Conservation (phyloP, 2,329 filamentous ascomycete species). For the Claviceps sp. region DNA sequence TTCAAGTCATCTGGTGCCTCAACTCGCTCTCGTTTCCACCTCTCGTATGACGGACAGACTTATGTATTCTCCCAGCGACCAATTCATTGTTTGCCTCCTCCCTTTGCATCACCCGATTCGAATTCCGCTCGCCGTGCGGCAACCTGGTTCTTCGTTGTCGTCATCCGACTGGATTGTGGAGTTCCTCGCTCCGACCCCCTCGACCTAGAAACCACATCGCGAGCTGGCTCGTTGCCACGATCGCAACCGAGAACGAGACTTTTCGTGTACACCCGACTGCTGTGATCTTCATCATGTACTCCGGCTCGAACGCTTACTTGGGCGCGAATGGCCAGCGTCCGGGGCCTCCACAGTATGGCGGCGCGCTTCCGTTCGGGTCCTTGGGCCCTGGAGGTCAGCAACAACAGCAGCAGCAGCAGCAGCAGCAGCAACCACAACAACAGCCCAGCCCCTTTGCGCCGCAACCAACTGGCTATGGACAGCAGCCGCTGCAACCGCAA, state of each 20-base stretch:
- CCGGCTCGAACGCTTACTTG: conserved; percentile 74
- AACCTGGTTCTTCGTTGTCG: neutral
- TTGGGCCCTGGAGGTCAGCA: conserved; percentile 31
- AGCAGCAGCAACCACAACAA: conserved; percentile 35
- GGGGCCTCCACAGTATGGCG: conserved; percentile 38
- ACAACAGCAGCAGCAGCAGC: conserved; percentile 36
- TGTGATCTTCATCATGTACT: conserved; percentile 54
- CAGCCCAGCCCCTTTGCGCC: conserved; percentile 42
- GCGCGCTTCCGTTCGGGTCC: conserved; percentile 27
- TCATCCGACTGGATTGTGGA: conserved; percentile 1
- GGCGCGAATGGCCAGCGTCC: conserved; percentile 66
- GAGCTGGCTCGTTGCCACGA: neutral
- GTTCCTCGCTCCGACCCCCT: conserved; percentile 2
- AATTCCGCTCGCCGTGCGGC: conserved; percentile 4
- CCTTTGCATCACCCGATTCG: neutral
- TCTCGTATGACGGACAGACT: neutral
- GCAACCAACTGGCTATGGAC: conserved; percentile 46
- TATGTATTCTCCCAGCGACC: neutral
- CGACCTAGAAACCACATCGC: neutral
- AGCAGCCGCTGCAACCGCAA: conserved; percentile 39
- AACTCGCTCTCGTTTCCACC: neutral
- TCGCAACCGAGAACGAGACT: neutral
- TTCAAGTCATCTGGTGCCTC: neutral
- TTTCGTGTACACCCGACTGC: neutral
- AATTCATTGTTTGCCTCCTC: neutral